Conservation (phyloP, 2,329 filamentous ascomycete genomes). For the Penicillium glabrum region DNA sequence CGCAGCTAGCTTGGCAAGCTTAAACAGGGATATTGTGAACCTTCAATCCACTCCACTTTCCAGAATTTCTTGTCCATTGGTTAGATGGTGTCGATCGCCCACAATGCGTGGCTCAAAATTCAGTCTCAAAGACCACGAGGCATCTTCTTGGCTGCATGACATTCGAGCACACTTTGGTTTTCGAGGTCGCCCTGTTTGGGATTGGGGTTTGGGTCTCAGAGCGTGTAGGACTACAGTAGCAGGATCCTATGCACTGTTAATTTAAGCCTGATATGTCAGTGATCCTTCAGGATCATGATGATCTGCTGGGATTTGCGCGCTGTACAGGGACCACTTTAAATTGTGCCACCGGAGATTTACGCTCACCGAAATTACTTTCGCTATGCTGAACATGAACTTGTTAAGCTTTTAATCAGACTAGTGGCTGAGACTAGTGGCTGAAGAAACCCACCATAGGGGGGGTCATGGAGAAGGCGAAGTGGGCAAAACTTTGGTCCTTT, state of each 20-base stretch:
- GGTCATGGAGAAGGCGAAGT: neutral
- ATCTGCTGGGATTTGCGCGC: neutral
- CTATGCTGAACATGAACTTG: neutral
- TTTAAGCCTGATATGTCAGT: neutral
- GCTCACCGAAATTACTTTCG: neutral
- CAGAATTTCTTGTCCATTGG: neutral
- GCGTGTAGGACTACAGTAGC: neutral
- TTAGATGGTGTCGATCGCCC: neutral
- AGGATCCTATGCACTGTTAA: neutral
- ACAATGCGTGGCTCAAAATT: neutral
- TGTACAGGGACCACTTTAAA: no score
- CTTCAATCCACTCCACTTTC: neutral
- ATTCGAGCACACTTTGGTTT: neutral
- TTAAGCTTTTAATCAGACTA: neutral
- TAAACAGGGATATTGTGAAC: neutral
- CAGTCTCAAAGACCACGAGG: neutral
- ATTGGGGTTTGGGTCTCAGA: neutral
- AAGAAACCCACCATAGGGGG: neutral
- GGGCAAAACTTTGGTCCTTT: neutral
- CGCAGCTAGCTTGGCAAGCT: neutral
- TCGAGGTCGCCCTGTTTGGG: neutral
- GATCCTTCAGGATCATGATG: neutral
- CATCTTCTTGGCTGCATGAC: neutral
- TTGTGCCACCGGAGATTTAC: neutral
- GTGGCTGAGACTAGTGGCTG: neutral